Evolutionary conservation across 1,139 yeast species (phyloP).

Genomic region (Tardiomyces digboiensis): DNA sequence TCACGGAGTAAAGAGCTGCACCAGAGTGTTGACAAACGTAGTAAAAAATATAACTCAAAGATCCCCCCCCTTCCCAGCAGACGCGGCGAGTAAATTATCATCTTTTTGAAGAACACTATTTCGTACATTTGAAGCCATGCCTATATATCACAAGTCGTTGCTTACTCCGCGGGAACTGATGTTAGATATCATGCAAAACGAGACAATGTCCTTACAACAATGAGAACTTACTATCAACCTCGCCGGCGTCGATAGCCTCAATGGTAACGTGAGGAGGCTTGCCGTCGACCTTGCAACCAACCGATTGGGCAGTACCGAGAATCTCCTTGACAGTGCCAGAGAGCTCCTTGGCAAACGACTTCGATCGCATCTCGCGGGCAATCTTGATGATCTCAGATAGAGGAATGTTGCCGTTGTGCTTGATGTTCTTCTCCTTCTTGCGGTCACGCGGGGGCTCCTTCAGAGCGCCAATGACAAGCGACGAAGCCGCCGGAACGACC

Average conservation of each 20-base stretch:
- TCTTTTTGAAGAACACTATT: conserved; percentile 4
- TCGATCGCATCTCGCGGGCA: conserved; percentile 96
- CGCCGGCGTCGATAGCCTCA: conserved; percentile 97
- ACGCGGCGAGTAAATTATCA: conserved; percentile 2
- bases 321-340: conserved; percentile 98
- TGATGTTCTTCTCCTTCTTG: conserved; percentile 99
- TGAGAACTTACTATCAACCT: conserved; percentile 44
- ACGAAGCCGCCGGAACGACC: conserved; percentile 99
- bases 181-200: not conserved
- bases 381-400: conserved; percentile 94
- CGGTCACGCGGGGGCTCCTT: conserved; percentile 99
- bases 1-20: conserved; percentile 36
- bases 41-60: conserved; percentile 6
- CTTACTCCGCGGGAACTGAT: conserved; percentile 32
- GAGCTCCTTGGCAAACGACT: conserved; percentile 96
- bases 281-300: conserved; percentile 97
- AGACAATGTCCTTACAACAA: not conserved
- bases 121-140: conserved; percentile 11
- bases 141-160: conserved; percentile 9
- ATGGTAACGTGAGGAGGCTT: conserved; percentile 99
- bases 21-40: conserved; percentile 92
- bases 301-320: conserved; percentile 99
- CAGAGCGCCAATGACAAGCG: conserved; percentile 97
- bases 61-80: no score
- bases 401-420: conserved; percentile 99